Percentiles rank a stretch among this genome's conserved stretches.
Evolutionary conservation across 441 rosid species (phyloP).

Genomic region (Bocquillonia castaneifolia): DNA sequence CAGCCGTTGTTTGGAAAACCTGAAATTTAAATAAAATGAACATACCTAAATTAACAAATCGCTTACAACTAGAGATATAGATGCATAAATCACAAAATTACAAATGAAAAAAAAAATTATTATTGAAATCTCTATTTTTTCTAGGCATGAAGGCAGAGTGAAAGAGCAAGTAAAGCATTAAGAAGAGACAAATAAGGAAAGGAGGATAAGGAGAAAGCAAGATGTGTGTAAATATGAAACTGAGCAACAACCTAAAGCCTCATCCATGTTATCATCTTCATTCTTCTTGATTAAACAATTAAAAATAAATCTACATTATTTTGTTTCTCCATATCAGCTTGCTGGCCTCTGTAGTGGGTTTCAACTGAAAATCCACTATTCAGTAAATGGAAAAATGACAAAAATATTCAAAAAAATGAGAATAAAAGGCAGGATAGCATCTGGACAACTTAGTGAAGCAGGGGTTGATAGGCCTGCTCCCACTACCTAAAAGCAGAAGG

Average conservation of each 20-base stretch:
- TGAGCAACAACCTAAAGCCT: background rate
- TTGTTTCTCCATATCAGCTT: background rate
- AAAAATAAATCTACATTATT: background rate
- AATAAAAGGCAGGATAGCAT: too few relatives aligned
- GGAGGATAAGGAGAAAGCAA: background rate
- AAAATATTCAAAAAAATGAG: too few relatives aligned
- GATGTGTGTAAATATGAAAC: background rate
- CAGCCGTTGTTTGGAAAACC: conserved; percentile 92
- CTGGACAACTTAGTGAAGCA: too few relatives aligned
- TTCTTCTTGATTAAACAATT: too few relatives aligned
- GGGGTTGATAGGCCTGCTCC: too few relatives aligned
- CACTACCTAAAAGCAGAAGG: too few relatives aligned
- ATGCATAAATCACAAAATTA: background rate
- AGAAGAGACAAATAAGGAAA: background rate
- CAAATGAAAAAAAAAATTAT: too few relatives aligned
- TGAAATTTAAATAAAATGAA: conserved; percentile 13
- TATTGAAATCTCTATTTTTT: background rate
- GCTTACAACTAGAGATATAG: background rate
- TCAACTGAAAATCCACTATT: background rate
- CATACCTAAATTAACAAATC: background rate
- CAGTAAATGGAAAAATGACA: background rate
- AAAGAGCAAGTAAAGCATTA: background rate
- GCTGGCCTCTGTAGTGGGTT: background rate
- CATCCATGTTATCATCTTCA: background rate
- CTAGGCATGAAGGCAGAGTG: background rate